A percentile compares a stretch with the other conserved stretches of the same genome.
Evolutionary conservation across 1,284 basidiomycete genomes (phyloP).

Genomic region (Ganoderma sp.): DNA sequence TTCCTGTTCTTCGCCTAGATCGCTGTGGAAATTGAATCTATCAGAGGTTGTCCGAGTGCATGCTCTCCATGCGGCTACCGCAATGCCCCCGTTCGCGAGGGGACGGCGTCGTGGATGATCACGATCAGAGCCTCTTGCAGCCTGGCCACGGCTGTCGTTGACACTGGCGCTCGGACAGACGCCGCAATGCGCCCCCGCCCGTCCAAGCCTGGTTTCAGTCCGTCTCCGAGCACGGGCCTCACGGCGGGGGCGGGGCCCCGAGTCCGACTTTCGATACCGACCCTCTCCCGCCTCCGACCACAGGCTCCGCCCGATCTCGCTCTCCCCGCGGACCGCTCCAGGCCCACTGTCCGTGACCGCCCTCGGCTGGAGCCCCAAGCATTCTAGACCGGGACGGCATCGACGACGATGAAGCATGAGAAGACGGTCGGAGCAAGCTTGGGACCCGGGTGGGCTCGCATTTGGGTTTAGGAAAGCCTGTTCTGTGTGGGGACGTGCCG

Average conservation of each 20-base stretch:
- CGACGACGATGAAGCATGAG: slow-evolving; percentile 8
- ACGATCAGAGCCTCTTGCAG: slow-evolving; percentile 1
- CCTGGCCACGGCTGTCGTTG: background rate
- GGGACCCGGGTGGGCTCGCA: background rate
- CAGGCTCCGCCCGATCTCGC: background rate
- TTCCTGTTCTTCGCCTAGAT: background rate
- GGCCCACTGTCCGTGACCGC: background rate
- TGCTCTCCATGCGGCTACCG: slow-evolving; percentile 1
- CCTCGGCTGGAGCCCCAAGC: background rate
- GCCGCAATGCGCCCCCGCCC: slow-evolving; percentile 5
- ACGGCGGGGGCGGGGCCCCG: background rate
- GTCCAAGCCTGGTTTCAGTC: background rate
- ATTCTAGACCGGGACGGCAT: background rate
- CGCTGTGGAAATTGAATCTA: background rate
- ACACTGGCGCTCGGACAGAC: slow-evolving; percentile 1
- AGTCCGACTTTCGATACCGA: background rate
- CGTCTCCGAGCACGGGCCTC: background rate
- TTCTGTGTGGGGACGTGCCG: background rate
- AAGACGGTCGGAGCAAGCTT: background rate
- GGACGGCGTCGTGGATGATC: background rate
- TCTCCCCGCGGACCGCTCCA: slow-evolving; percentile 2
- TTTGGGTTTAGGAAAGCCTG: slow-evolving; percentile 7
- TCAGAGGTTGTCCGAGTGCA: slow-evolving; percentile 2
- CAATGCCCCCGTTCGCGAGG: background rate
- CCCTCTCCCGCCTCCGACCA: background rate